Base-by-base conservation (phyloP, 345 rosid genomes). In the Aquilaria yunnanensis region DNA sequence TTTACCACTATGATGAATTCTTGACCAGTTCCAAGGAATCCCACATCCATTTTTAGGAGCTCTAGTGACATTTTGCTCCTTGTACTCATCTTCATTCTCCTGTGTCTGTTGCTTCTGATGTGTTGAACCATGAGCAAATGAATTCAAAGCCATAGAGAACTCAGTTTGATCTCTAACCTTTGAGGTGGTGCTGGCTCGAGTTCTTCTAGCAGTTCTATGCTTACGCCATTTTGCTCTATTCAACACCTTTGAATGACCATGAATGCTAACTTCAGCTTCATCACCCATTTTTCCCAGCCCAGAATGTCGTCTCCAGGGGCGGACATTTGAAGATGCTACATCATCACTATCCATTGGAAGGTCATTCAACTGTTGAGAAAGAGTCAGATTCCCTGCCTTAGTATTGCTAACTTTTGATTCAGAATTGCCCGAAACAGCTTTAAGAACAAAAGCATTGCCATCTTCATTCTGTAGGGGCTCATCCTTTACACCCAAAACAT, bases 11-110 rank as follows among this genome's bases (percentile, higher is more conserved):
- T 87, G 77, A 73, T 95, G 99, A 67, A 95, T 91, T 67, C 96
- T 83, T 6, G 99, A 95, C 99, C 99, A 95, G 65, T 95, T 95
- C 83, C 87, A 95, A 1, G 96, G 97, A 55, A 95, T 79, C 51
- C 99, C 99, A 74, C 99, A 95, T 45, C 96, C 92, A 60, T 90
- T 94, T 72, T 80, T 72, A 2, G 96, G 97, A 72, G 75, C 93
- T 66, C 76, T 70, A 6, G 68, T 71, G 69, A 91, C 86, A 68
- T 78, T 80, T 45, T 63, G 81, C 34, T 70, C 87, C 53, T 68
- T 76, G 60, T 71, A 70, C 14, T 75, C 88, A 54, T 72, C 78
- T 23, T 23, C 23, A 23, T 56, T 69, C 87, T 29, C 71, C 89
- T 62, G 71, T 80, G 57, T 73, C 89, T 70, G 72, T 47, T 61